Evolutionary conservation across 306 rosid species (phyloP).

Genomic region (Quercus suber): DNA sequence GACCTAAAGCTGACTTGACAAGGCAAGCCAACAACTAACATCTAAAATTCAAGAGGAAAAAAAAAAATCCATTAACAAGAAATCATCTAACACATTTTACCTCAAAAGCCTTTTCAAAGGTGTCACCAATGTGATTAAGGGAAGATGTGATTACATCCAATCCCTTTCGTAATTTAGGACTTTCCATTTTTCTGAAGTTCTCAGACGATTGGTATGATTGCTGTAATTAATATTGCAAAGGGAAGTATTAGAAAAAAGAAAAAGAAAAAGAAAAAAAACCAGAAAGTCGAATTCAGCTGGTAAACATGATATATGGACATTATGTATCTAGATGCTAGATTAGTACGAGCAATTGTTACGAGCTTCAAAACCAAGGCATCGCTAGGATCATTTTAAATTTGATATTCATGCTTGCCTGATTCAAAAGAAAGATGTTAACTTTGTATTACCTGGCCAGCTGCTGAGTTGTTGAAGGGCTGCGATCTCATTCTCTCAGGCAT

Average conservation of each 20-base stretch:
- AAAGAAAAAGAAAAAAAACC: background rate
- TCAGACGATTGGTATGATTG: slow-evolving; percentile 47
- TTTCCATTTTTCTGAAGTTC: slow-evolving; percentile 44
- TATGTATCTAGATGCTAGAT: background rate
- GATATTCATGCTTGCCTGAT: background rate
- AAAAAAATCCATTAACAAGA: background rate
- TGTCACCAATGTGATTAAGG: slow-evolving; percentile 93
- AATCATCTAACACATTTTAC: slow-evolving; percentile 28
- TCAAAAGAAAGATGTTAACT: background rate
- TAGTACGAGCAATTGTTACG: background rate
- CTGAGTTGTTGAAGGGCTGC: slow-evolving; percentile 25
- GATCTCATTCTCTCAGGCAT: slow-evolving; percentile 32
- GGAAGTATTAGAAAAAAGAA: background rate
- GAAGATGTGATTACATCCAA: slow-evolving; percentile 75
- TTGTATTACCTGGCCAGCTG: slow-evolving; percentile 52
- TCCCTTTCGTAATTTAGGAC: slow-evolving; percentile 67
- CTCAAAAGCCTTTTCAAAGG: slow-evolving; percentile 91
- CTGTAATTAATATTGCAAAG: slow-evolving; percentile 33
- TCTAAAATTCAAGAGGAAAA: background rate
- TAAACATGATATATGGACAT: background rate
- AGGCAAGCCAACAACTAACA: background rate
- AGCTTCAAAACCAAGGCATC: background rate
- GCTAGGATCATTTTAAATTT: background rate
- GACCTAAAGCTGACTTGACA: background rate
- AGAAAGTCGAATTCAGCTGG: slow-evolving; percentile 10